phyloP scores from a whole-genome alignment of 148 eudicot species.

The Chenopodium berlandieri region DNA sequence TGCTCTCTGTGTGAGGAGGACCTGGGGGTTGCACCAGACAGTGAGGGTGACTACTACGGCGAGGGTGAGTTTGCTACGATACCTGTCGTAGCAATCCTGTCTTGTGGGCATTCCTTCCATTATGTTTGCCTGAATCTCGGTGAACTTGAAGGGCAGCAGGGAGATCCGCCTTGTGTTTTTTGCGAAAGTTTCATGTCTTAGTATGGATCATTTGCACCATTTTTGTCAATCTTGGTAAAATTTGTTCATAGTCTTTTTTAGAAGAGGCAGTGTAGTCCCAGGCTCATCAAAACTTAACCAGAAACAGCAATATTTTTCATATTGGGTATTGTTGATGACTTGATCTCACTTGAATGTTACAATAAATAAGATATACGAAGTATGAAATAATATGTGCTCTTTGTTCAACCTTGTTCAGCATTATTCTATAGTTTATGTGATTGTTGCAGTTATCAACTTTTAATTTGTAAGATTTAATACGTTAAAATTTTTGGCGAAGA shows the following conservation, averaged over 20 bases:
- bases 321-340: not conserved
- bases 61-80: slow-evolving; percentile 13
- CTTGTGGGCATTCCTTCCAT: slow-evolving; percentile 56
- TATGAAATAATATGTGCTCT: too few species aligned
- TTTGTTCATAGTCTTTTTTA: not conserved
- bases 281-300: not conserved
- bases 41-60: not conserved
- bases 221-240: slow-evolving; percentile 13
- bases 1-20: slow-evolving; percentile 38
- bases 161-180: slow-evolving; percentile 41
- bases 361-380: too few species aligned
- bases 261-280: not conserved
- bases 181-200: slow-evolving; percentile 23
- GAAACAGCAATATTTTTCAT: not conserved
- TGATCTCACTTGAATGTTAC: too few species aligned
- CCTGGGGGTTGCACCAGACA: slow-evolving; percentile 26
- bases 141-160: slow-evolving; percentile 12
- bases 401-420: too few species aligned
- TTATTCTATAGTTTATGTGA: too few species aligned
- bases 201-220: not conserved
- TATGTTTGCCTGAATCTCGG: slow-evolving; percentile 29
- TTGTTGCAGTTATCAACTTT: too few species aligned
- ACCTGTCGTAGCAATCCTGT: slow-evolving; percentile 41
- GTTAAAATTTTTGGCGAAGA: too few species aligned
- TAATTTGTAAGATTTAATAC: too few species aligned